Base-by-base conservation (phyloP, 2,329 filamentous ascomycete species). In the Phoma sp. region DNA sequence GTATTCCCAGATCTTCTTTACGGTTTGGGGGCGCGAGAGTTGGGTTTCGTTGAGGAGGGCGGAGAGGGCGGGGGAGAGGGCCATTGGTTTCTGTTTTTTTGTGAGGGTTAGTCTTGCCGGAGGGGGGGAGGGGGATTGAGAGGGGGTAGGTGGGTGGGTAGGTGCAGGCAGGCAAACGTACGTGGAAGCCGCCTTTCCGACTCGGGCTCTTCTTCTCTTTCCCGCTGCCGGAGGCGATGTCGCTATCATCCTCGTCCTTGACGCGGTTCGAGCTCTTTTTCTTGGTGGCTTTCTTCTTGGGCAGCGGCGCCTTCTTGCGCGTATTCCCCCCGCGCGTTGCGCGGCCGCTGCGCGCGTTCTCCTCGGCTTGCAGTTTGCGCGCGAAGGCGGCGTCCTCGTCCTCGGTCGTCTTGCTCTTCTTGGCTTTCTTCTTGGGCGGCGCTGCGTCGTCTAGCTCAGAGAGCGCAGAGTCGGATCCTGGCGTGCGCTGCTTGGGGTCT, bases 1-100 rank as follows among this genome's bases (percentile, higher is more conserved):
- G 70, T 99, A 92, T 57, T 89, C 88, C 95, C 95, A 99, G 48
- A 99, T 87, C 73, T 90, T 90, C 80, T 98, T 98, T 66, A 99
- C 95, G 0, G 93, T 93, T 74, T 98, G 92, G 0, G 95, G 93
- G 36, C 95, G 89, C 13, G 95, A 96, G 22, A 99, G 84, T 87
- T 96, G 85, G 11, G 84, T 79, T 69, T 90, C 88, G 41, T 89
- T 89, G 52, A 89, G 83, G 18, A 95, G 78, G 53, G 86, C 86
- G 1, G 87, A 82, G 22, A 95, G 82, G 10, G 88, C 83, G 46
- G 82, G 80, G 63, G 89, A 92, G 42, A 95, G 83, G 55, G 85
- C 85, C 74, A 93, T 90, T 1, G 88, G 88, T 78, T 93, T 93
- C 80, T 78, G 51, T 11, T 14, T 2, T 24, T 42, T 64, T 73